phyloP scores from a whole-genome alignment of 345 rosid genomes.

The Citrus trifoliata region DNA sequence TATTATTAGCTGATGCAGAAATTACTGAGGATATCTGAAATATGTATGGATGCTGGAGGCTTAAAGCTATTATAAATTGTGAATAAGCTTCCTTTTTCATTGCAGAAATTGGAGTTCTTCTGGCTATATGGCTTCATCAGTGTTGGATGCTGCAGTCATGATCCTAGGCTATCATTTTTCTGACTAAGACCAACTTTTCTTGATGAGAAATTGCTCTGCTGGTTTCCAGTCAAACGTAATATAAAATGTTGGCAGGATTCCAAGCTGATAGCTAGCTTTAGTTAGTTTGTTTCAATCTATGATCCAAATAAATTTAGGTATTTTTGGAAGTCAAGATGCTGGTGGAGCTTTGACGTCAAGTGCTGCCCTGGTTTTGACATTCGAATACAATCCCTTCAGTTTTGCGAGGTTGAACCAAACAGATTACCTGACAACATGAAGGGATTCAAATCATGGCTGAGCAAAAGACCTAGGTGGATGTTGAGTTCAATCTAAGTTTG shows the following conservation, averaged over 20 bases:
- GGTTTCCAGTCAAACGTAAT: neutral
- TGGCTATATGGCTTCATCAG: neutral
- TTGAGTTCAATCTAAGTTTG: no score
- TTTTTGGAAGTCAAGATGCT: neutral
- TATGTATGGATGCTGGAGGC: slow-evolving; percentile 20
- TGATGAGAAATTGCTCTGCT: neutral
- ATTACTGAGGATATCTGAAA: slow-evolving; percentile 15
- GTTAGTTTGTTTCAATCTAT: neutral
- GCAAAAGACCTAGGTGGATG: no score
- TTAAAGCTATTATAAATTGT: slow-evolving; percentile 17
- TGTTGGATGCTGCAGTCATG: slow-evolving; percentile 4
- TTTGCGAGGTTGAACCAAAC: neutral
- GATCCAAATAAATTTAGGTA: neutral
- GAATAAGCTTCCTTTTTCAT: slow-evolving; percentile 14
- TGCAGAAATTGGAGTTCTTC: slow-evolving; percentile 11
- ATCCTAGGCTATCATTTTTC: neutral
- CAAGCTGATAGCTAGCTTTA: neutral
- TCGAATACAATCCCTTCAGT: neutral
- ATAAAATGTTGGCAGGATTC: neutral
- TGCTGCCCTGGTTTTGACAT: neutral
- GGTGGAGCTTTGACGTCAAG: neutral
- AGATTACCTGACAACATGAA: neutral
- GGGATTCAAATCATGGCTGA: no score
- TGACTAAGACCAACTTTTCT: neutral
- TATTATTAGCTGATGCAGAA: slow-evolving; percentile 10